Base-by-base conservation (phyloP, 2,329 filamentous ascomycete species). In the Ophioceras dolichostomum region DNA sequence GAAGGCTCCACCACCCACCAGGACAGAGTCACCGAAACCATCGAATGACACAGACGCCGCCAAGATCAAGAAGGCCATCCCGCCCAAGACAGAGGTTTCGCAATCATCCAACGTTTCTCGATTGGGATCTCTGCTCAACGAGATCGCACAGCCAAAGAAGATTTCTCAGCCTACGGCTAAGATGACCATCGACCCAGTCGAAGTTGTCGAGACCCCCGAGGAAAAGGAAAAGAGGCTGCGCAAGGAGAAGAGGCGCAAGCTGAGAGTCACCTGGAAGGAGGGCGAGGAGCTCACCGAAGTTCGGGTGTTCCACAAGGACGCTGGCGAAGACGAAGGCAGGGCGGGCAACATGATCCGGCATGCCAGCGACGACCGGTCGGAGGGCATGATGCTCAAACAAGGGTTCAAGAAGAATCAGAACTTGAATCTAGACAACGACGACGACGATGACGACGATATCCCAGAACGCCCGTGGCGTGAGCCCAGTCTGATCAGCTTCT, bases 241-340 rank as follows among this genome's bases (percentile, higher is more conserved):
- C 26, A 87, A 85, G 49, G 81, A 87, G 52, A 68, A 74, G 41
- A 71, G 83, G 34, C 70, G 80, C 26, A 75, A 80, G 44, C 61
- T 87, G 17, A 70, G 77, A 10, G 83, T 89, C 5, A 70, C 61
- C 6, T 89, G 82, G 68, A 83, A 79, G 50, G 68, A 75, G 1
- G 81, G 80, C 35, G 61, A 70, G 14, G 70, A 76, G 21, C 65
- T 89, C 21, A 77, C 77, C 2, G 64, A 83, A 46, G 63, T 85
- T 38, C 72, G 73, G 44, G 62, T 78, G 35, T 87, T 88, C 58
- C 74, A 76, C 38, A 82, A 84, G 48, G 79, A 85, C 43, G 76
- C 74, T 2, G 69, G 72, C 2, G 82, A 85, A 50, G 79, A 84
- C 4, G 67, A 77, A 40, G 79, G 76, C 37, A 70, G 81, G 39